These are phyloP conservation scores for Chlorella sp. DNA, from an alignment of 139 green algal species.

Conservation along the genomic window DNA sequence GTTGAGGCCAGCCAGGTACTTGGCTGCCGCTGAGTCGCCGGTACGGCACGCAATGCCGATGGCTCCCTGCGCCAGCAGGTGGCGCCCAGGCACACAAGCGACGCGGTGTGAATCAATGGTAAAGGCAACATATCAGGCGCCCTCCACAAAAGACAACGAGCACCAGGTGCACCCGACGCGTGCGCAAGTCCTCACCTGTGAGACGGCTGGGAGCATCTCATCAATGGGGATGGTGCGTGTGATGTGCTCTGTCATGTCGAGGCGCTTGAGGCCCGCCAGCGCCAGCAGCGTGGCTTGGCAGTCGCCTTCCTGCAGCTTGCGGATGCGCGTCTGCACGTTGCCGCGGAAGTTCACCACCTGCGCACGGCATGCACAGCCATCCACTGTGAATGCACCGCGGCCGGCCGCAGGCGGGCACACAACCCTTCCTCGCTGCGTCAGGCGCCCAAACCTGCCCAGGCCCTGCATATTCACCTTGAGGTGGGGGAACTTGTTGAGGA, in stretches of 20 bases:
- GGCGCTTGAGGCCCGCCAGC: slow-evolving; percentile 90
- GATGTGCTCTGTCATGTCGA: slow-evolving; percentile 91
- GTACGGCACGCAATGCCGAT: slow-evolving; percentile 97
- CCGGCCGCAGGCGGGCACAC: too few relatives aligned
- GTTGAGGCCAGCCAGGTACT: slow-evolving; percentile 86
- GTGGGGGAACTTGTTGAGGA: slow-evolving; percentile 91
- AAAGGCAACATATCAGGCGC: too few relatives aligned
- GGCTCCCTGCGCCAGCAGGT: slow-evolving; percentile 86
- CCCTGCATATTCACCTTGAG: slow-evolving; percentile 77
- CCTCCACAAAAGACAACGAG: too few relatives aligned
- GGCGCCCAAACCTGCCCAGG: too few relatives aligned
- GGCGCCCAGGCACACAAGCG: too few relatives aligned
- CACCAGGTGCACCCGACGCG: neutral
- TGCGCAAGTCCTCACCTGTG: too few relatives aligned
- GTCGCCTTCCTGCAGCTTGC: slow-evolving; percentile 92
- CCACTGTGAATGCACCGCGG: too few relatives aligned
- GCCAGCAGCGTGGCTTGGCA: slow-evolving; percentile 92
- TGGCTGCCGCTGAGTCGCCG: slow-evolving; percentile 56
- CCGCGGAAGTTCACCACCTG: slow-evolving; percentile 97
- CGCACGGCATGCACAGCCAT: neutral
- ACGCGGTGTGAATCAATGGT: too few relatives aligned
- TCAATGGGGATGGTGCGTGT: slow-evolving; percentile 81
- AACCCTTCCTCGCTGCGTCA: too few relatives aligned
- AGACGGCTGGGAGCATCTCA: slow-evolving; percentile 95
- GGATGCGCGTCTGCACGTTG: slow-evolving; percentile 94